Evolutionary conservation across 805 yeast genomes (phyloP).

Genomic region (Pichia phayaonensis): DNA sequence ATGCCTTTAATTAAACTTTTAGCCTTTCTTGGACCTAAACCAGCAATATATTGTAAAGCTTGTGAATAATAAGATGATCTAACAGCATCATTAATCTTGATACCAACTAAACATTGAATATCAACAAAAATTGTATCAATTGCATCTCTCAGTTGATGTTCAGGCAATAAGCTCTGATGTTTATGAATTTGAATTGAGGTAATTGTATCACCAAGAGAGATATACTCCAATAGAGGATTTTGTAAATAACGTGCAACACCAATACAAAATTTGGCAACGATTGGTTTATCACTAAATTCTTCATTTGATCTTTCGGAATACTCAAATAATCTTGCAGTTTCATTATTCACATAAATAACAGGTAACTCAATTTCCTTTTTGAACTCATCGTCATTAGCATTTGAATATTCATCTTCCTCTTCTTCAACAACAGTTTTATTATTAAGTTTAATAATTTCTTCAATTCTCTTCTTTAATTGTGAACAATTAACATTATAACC

Average conservation of each 20-base stretch:
- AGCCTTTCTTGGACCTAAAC: conserved; percentile 94
- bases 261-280: conserved; percentile 74
- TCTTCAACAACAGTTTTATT: conserved; percentile 47
- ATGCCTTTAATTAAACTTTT: conserved; percentile 77
- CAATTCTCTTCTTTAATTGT: conserved; percentile 48
- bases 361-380: conserved; percentile 37
- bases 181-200: conserved; percentile 56
- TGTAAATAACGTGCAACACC: conserved; percentile 89
- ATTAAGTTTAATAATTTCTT: conserved; percentile 42
- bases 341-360: conserved; percentile 82
- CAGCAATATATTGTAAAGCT: conserved; percentile 71
- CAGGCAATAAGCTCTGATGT: conserved; percentile 63
- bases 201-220: conserved; percentile 70
- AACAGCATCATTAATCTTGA: conserved; percentile 86
- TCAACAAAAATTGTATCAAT: conserved; percentile 82
- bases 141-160: conserved; percentile 55
- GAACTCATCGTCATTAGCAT: conserved; percentile 25
- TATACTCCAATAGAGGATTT: conserved; percentile 87
- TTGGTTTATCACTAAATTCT: conserved; percentile 81
- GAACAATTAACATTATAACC: conserved; percentile 77
- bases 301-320: conserved; percentile 63
- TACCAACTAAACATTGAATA: conserved; percentile 83
- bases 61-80: conserved; percentile 66
- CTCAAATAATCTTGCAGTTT: conserved; percentile 84
- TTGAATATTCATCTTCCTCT: conserved; percentile 27